phyloP scores from a whole-genome alignment of 2,329 filamentous ascomycete species.

The Dendrostoma leiphaemia region DNA sequence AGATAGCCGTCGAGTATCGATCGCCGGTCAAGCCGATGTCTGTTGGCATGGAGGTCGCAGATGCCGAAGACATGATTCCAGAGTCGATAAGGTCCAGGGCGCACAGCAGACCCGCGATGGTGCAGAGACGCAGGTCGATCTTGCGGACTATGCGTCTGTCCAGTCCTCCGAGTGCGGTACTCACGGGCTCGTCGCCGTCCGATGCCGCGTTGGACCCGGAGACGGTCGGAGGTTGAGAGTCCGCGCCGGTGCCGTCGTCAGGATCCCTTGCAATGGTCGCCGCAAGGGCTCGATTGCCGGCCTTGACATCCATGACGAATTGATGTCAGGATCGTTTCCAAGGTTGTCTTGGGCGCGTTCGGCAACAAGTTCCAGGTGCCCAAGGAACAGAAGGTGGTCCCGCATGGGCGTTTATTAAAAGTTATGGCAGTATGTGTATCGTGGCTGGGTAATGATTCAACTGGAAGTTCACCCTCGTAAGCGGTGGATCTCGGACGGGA shows the following conservation, averaged over 20 bases:
- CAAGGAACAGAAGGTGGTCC: no score
- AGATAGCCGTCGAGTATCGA: conserved; percentile 67
- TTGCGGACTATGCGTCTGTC: conserved; percentile 56
- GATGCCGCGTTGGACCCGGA: neutral
- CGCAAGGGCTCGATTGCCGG: neutral
- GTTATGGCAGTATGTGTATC: no score
- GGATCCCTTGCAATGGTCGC: neutral
- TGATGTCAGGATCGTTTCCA: no score
- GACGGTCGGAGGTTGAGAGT: neutral
- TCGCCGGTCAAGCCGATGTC: conserved; percentile 65
- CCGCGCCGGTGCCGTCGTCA: neutral
- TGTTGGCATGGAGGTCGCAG: conserved; percentile 65
- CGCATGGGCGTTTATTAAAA: no score
- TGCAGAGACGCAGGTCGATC: conserved; percentile 66
- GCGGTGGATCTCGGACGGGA: no score
- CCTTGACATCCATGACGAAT: conserved; percentile 6
- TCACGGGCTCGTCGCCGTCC: conserved; percentile 20
- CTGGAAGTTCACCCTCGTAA: no score
- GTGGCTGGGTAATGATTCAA: no score
- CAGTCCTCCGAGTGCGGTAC: conserved; percentile 25
- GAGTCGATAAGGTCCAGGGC: conserved; percentile 68
- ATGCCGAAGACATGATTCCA: conserved; percentile 67
- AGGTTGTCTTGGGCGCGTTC: no score
- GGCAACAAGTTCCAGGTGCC: no score
- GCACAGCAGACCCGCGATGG: conserved; percentile 69